Base-by-base conservation (phyloP, 1,284 basidiomycete species). In the Fomes fomentarius region DNA sequence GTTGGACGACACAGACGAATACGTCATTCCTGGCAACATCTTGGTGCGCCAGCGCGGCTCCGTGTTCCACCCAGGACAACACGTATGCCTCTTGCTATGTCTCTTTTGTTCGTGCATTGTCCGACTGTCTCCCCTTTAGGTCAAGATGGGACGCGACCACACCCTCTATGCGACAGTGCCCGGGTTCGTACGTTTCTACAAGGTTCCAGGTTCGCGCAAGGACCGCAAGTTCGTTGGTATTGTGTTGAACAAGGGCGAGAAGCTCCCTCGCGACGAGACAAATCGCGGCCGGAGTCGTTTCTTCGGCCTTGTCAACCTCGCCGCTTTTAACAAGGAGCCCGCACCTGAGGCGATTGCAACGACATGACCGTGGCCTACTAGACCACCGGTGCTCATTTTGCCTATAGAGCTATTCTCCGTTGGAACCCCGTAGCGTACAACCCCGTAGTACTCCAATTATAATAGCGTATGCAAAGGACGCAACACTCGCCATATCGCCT, bases 151-250 rank as follows among this genome's bases (percentile, higher is more conserved):
- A 25, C 85, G 89, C 56, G 95, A 98, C 73, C 93, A 96, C 71
- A 98, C 96, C 0, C 79, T 98, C 52, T 96, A 88, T 68, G 94
- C 95, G 17, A 79, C 84, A 12, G 86, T 87, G 17, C 94, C 95
- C 0, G 95, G 95, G 17, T 94, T 83, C 69, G 91, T 98, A 47
- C 90, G 93, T 46, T 98, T 94, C 75, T 98, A 96, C 84, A 87
- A 84, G 69, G 74, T 84, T 67, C 83, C 84, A 54, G 83, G 82
- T 73, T 78, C 85, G 77, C 77, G 84, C 21, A 80, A 84, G 40
- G 82, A 89, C 60, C 83, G 90, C 55, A 86, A 85, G 69, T 96
- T 84, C 64, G 83, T 96, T 49, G 95, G 95, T 34, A 79, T 98
- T 35, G 91, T 91, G 12, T 78, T 89, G 38, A 78, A 84, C 44